Evolutionary conservation across 2,329 filamentous ascomycete genomes (phyloP), one percentile per base, ranked within the genome.

Genomic region (Colletotrichum endophyticum): DNA sequence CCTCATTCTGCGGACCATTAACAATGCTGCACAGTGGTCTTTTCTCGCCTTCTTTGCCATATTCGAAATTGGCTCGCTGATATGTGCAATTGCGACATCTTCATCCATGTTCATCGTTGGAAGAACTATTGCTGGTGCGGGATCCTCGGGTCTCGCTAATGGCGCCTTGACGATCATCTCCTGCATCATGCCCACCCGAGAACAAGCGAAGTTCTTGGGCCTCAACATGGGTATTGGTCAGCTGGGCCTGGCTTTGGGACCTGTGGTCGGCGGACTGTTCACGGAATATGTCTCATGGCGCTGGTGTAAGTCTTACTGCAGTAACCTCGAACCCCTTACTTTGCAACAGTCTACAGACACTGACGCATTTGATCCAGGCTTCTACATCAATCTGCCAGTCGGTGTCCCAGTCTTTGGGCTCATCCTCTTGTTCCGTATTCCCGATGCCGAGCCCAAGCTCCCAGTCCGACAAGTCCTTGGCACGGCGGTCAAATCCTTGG

Each of bases 61-160:
- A 56, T 92, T 93, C 77, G 90, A 92, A 79, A 27, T 91, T 1
- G 91, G 91, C 3, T 91, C 88, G 0, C 78, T 90, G 5, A 81
- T 93, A n/a, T 92, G 90, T 77, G 91, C 83, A 71, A 78, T 86
- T 67, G 87, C 91, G 0, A 83, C 80, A 1, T 88, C 85, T 12
- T 90, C 89, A 0, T 78, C 82, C 0, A 89, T 89, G 84, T 86
- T 92, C 69, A 92, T 92, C 69, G 80, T 88, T 11, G 90, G 90
- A 2, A 87, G 91, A 6, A 88, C 89, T 4, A 82, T 92, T 4
- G 88, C 91, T 0, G 91, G 91, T 0, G 77, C 88, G 0, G 91
- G 91, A 2, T 85, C 85, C 2, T 86, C 90, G 2, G 91, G 88
- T 0, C 78, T 92, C 4, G 84, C 87, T 72, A 90, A 87, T n/a